Evolutionary conservation across 108 stramenopile genomes (phyloP).

Genomic region (Nannochloropsis gaditana): DNA sequence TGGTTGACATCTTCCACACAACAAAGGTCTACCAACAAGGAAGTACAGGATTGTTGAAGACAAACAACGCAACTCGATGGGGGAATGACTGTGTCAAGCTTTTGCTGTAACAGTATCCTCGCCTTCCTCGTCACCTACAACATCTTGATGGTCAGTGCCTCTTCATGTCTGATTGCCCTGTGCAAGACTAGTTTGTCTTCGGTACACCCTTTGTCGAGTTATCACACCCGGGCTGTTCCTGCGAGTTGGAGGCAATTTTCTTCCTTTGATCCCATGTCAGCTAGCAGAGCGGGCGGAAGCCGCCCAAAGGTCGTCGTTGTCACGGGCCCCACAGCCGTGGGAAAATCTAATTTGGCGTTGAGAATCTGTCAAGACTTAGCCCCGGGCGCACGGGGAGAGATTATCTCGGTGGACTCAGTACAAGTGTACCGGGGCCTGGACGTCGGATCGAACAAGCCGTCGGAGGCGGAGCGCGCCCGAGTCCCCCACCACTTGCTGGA

Average conservation of each 20-base stretch:
- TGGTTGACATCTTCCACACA: too few relatives aligned
- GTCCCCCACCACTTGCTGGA: slow-evolving; percentile 84
- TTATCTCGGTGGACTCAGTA: slow-evolving; percentile 86
- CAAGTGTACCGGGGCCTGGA: slow-evolving; percentile 81
- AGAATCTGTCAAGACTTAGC: slow-evolving; percentile 56
- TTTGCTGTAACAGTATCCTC: not conserved
- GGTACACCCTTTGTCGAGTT: not conserved
- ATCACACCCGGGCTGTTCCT: not conserved
- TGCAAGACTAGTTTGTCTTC: not conserved
- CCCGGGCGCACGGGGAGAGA: slow-evolving; percentile 46
- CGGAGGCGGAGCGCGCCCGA: slow-evolving; percentile 60
- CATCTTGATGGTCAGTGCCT: not conserved
- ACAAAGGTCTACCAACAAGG: too few relatives aligned
- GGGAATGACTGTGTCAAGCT: too few relatives aligned
- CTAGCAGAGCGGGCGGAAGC: not conserved
- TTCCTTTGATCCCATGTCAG: not conserved
- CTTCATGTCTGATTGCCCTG: slow-evolving; percentile 32
- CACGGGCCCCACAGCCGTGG: slow-evolving; percentile 82
- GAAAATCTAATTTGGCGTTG: slow-evolving; percentile 80
- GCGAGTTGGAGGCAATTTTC: not conserved
- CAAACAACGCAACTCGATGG: too few relatives aligned
- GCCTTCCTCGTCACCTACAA: not conserved
- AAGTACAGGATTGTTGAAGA: too few relatives aligned
- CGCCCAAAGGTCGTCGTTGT: slow-evolving; percentile 59
- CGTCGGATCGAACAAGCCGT: slow-evolving; percentile 91